A percentile compares a stretch with the other conserved stretches of the same genome.
phyloP scores from a whole-genome alignment of 169 alveolate genomes.

The Cytauxzoon felis region DNA sequence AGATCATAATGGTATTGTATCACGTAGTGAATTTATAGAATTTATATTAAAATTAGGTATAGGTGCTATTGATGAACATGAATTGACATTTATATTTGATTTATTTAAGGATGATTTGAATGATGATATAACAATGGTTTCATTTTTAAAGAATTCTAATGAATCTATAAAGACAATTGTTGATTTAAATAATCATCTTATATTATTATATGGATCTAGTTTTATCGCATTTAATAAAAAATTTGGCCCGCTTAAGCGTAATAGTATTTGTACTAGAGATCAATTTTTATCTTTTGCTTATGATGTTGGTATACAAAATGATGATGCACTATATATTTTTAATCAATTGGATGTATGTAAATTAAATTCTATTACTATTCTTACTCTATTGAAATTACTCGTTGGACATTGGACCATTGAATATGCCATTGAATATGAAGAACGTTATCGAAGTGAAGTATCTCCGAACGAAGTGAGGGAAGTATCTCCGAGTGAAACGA shows the following conservation, averaged over 20 bases:
- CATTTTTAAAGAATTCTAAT: constrained; percentile 41
- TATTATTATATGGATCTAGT: constrained; percentile 30
- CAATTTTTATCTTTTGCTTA: constrained; percentile 12
- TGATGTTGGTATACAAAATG: constrained; percentile 36
- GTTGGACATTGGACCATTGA: constrained; percentile 53
- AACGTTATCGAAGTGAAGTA: constrained; percentile 25
- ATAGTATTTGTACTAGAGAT: constrained; percentile 34
- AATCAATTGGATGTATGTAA: constrained; percentile 47
- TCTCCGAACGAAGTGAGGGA: constrained; percentile 6
- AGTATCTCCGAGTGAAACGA: too few species aligned
- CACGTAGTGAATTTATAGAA: constrained; percentile 28
- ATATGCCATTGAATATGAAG: constrained; percentile 37
- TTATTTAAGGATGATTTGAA: constrained; percentile 24
- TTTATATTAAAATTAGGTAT: constrained; percentile 28
- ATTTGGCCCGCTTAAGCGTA: constrained; percentile 33
- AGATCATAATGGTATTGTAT: constrained; percentile 41
- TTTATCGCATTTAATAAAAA: constrained; percentile 43
- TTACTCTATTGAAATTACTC: constrained; percentile 53
- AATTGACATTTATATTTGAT: constrained; percentile 30
- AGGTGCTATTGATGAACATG: constrained; percentile 35
- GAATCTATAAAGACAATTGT: constrained; percentile 14
- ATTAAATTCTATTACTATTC: constrained; percentile 35
- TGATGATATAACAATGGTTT: constrained; percentile 41
- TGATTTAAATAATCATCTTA: constrained; percentile 21
- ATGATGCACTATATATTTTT: constrained; percentile 11